Base-by-base conservation (phyloP, 140 eudicot species). In the Bidens hawaiensis region DNA sequence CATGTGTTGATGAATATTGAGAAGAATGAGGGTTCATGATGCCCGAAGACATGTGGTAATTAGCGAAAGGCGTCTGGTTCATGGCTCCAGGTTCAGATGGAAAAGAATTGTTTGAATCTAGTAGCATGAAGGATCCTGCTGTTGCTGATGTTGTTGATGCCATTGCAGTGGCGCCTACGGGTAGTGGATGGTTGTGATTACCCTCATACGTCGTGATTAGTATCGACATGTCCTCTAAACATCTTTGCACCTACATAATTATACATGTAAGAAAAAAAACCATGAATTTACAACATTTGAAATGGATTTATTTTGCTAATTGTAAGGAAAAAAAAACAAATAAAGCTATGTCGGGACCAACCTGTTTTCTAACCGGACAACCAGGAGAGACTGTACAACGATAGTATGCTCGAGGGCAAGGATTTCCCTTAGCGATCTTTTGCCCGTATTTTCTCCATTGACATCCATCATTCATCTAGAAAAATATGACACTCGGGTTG, bases 361-460 rank as follows among this genome's bases (percentile, higher is more conserved):
- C 97, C 97, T 89, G 97, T 74, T 89, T 89, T 75, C 97, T 76
- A 14, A 89, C 97, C 1, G 97, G 97, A 64, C 97, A 89, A 54
- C 86, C 88, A 0, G 95, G 81, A 21, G 97, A 91, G 15, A 85
- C 95, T 0, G 97, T 89, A 82, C 97, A 89, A 42, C 97, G 97
- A 63, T 85, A 89, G 64, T 89, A 89, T 2, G 97, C 97, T 45
- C 97, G 81, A 0, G 97, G 97, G 60, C 97, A 89, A 38, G 97
- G 97, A 69, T 85, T 89, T 52, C 97, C 95, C 75, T 89, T 89
- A 0, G 97, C 88, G 30, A 83, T 85, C 57, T 89, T 89, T 45
- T 89, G 97, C 4, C 97, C 97, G 55, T 89, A 89, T 72, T 89
- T 89, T 76, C 97, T 73, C 97, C 97, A 89, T 80, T 89, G 97